These are phyloP conservation scores for Mucor circinelloides DNA, from an alignment of 371 early-diverging fungal species.

Conservation along the genomic window DNA sequence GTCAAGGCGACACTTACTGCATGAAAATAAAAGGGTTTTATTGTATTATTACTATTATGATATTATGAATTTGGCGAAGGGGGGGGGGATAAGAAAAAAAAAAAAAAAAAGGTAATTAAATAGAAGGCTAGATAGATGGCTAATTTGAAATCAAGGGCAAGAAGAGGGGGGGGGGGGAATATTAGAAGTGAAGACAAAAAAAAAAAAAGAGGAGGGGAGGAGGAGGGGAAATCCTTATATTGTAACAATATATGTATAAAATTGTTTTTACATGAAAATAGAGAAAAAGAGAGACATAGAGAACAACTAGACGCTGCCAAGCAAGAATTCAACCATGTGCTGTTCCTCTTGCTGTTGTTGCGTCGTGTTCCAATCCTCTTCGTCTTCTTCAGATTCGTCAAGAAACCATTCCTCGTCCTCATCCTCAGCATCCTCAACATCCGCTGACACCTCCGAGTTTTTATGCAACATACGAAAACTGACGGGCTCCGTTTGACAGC, in stretches of 20 bases:
- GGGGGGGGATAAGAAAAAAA: background rate
- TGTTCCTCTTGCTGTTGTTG: conserved; percentile 16
- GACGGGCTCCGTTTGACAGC: conserved; percentile 19
- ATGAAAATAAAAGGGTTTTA: conserved; percentile 4
- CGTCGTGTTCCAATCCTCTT: conserved; percentile 8
- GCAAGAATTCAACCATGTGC: conserved; percentile 16
- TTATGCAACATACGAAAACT: background rate
- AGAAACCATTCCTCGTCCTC: conserved; percentile 25
- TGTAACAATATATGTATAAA: background rate
- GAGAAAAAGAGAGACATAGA: background rate
- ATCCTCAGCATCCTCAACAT: background rate
- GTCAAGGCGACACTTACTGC: conserved; percentile 16
- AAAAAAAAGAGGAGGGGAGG: background rate
- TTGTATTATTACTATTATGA: background rate
- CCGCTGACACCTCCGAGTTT: background rate
- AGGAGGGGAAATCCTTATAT: background rate
- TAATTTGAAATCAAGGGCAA: background rate
- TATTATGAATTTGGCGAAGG: background rate
- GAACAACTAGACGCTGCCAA: background rate
- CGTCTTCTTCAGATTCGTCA: conserved; percentile 3
- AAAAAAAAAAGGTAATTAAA: background rate
- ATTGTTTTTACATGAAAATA: background rate
- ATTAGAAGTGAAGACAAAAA: background rate
- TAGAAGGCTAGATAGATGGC: background rate
- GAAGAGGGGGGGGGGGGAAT: background rate